Evolutionary conservation across 805 yeast genomes (phyloP), one percentile per base, ranked within the genome.

Genomic region (Wickerhamiella alocasiicola): DNA sequence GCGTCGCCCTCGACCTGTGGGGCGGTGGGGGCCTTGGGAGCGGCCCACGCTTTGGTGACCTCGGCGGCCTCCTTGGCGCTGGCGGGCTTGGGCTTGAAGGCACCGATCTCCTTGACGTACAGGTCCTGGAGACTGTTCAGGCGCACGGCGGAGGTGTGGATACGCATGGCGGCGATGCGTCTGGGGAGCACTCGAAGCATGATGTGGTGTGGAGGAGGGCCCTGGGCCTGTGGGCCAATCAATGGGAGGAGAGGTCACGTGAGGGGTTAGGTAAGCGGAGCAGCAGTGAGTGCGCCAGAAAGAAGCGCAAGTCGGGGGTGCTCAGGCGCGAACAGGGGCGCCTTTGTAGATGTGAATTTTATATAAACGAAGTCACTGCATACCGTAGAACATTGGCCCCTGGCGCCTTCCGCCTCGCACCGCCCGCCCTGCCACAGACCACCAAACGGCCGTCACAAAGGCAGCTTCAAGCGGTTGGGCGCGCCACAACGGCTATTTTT

Each of bases 21-120:
- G 35, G 68, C 62, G 50, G 73, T 61, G 54, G 97, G 94, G 52
- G 84, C 73, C 48, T 71, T 62, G 55, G 97, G 97, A 48, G 76
- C 66, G 46, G 69, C 63, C 91, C 95, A 91, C 54, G 81, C 74
- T 65, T 79, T 76, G 52, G 85, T 88, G 50, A 78, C 71, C 49
- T 75, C 72, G 55, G 77, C 84, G 47, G 88, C 78, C 52, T 81
- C 94, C 50, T 72, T 68, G 45, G 81, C 74, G 44, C 80, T 65
- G 42, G 78, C 59, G 46, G 84, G 76, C 45, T 78, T 72, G 59
- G 95, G 87, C 71, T 85, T 84, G 76, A 82, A 87, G 47, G 76
- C 74, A 68, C 78, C 82, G 65, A 91, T 69, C 65, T 87, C 94
- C 62, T 72, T 76, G 58, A 88, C 66, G 70, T 87, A 87, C 53